Base-by-base conservation (phyloP, 2,329 filamentous ascomycete species). In the Diaporthe humulicola region DNA sequence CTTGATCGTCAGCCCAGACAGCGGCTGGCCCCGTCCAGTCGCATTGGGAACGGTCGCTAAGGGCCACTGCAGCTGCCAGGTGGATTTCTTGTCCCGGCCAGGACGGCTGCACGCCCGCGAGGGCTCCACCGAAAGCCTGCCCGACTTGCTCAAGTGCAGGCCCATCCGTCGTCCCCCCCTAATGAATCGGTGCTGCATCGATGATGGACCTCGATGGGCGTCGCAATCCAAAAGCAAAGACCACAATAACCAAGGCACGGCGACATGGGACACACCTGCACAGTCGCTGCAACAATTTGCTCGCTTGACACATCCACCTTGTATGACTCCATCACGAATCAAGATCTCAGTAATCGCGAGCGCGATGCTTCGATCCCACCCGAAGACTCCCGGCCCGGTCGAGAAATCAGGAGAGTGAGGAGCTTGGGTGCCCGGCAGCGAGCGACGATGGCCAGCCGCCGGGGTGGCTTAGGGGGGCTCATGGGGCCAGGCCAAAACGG, bases 11-110 rank as follows among this genome's bases (percentile, higher is more conserved):
- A 74, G 67, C 67, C 73, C 73, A 75, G 61, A 70, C 56, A 36
- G 71, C 71, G 74, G 74, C 48, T 75, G 56, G 70, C 74, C 71
- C 74, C 74, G 74, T 75, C 40, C 19, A 70, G 50, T 70, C 58
- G 60, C 64, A 69, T 66, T n/a, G 54, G 36, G 42, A 56, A 42
- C 56, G 12, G 28, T 52, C 38, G 30, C 56, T 30, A 58, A 70
- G 15, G 30, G 9, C n/a, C 28, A 58, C 70, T 71, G 45, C 70
- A 52, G 54, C 56, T 48, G 66, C 54, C 71, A 56, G 71, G 71
- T 66, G 40, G 71, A 40, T 61, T 38, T 60, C 48, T 45, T 22
- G n/a, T 38, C 36, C 69, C 40, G 36, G 22, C 28, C 22, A 22
- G 64, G 19, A 50, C 28, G 61, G 61, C 36, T 61, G 36, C 6